Conservation (phyloP, 2,329 filamentous ascomycete species). For the Pseudogymnoascus sp. region DNA sequence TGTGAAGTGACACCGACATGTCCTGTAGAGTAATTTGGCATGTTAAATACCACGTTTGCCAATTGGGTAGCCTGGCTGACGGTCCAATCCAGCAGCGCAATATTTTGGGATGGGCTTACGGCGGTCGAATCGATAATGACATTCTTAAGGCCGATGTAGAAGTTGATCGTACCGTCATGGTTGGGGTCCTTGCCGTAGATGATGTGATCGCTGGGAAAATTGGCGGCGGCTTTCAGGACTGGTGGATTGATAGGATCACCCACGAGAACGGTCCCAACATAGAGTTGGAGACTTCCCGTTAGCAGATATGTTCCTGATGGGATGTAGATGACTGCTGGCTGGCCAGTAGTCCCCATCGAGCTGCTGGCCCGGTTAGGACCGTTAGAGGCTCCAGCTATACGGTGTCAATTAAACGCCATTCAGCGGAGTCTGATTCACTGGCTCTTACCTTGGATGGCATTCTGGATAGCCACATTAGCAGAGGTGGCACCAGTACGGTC, state of each 20-base stretch:
- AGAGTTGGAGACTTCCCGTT: slow-evolving; percentile 20
- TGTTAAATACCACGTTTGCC: slow-evolving; percentile 29
- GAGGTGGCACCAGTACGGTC: slow-evolving; percentile 30
- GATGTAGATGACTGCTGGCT: too few species aligned
- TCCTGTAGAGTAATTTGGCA: slow-evolving; percentile 24
- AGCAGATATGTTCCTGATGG: slow-evolving; percentile 24
- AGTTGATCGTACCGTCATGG: slow-evolving; percentile 26
- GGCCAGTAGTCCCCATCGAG: too few species aligned
- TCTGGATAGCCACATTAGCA: slow-evolving; percentile 26
- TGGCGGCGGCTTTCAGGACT: slow-evolving; percentile 23
- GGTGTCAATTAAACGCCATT: too few species aligned
- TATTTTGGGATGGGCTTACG: slow-evolving; percentile 15
- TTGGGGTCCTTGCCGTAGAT: slow-evolving; percentile 25
- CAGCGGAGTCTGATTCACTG: too few species aligned
- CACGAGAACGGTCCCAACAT: slow-evolving; percentile 16
- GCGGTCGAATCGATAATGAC: slow-evolving; percentile 29
- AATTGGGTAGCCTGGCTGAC: slow-evolving; percentile 30
- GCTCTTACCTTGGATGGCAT: too few species aligned
- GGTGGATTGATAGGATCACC: slow-evolving; percentile 30
- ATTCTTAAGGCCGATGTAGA: slow-evolving; percentile 30
- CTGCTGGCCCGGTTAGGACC: too few species aligned
- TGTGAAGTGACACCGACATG: slow-evolving; percentile 25
- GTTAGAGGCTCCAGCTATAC: too few species aligned
- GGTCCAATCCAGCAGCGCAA: slow-evolving; percentile 31
- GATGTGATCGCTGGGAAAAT: slow-evolving; percentile 26